These are phyloP conservation scores for Juglanconis juglandina DNA, from an alignment of 2,329 filamentous ascomycete species.

Conservation along the genomic window DNA sequence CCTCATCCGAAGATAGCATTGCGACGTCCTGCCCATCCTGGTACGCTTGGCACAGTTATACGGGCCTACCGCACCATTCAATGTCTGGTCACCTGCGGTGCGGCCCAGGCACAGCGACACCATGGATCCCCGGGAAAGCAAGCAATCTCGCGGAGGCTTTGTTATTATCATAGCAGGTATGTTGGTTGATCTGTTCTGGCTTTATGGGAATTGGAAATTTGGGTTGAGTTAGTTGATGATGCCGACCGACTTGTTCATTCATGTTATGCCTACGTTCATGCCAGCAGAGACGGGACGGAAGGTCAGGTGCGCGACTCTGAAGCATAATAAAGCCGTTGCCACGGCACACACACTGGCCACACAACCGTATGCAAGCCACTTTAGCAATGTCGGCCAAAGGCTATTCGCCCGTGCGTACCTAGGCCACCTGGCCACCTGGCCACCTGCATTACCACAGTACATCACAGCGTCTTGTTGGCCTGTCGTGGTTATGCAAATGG, in stretches of 20 bases:
- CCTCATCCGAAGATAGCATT: constrained; percentile 8
- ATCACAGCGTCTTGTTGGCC: neutral
- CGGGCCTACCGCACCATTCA: neutral
- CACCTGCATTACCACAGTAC: neutral
- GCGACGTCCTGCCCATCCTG: constrained; percentile 3
- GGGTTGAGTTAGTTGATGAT: neutral
- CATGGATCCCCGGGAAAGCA: no score
- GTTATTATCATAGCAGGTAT: no score
- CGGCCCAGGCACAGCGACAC: no score
- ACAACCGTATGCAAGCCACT: constrained; percentile 16
- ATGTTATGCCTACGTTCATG: neutral
- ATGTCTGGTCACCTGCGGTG: neutral
- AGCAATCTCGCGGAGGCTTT: no score
- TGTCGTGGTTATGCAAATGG: neutral
- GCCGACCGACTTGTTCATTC: neutral
- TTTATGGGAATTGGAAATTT: no score
- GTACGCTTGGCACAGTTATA: constrained; percentile 3
- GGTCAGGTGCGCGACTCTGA: constrained; percentile 13
- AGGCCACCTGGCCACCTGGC: neutral
- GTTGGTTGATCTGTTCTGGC: no score
- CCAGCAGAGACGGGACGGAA: constrained; percentile 7
- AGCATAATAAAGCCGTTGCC: constrained; percentile 9
- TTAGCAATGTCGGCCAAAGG: constrained; percentile 3
- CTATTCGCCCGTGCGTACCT: constrained; percentile 2
- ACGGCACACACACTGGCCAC: constrained; percentile 10